A percentile compares a stretch with the other conserved stretches of the same genome.
phyloP scores from a whole-genome alignment of 108 stramenopile species.

The Skeletonema potamos region DNA sequence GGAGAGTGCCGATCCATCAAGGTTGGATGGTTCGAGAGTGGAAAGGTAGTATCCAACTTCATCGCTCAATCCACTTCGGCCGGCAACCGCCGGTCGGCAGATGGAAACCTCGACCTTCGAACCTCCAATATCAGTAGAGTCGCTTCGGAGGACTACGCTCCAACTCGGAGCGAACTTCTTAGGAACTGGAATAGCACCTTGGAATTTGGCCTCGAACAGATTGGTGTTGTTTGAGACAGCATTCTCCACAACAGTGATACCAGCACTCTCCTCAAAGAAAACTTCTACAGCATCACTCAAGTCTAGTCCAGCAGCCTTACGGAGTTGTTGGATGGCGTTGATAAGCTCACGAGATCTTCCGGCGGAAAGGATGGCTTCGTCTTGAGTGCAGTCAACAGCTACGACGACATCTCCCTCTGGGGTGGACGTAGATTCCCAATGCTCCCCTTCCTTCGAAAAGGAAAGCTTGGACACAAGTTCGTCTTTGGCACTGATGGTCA shows the following conservation, averaged over 20 bases:
- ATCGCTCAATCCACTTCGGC: slow-evolving; percentile 61
- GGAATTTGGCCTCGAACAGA: slow-evolving; percentile 75
- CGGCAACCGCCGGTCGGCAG: slow-evolving; percentile 75
- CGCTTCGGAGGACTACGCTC: slow-evolving; percentile 64
- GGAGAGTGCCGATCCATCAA: slow-evolving; percentile 23
- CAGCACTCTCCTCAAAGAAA: slow-evolving; percentile 81
- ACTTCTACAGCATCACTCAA: slow-evolving; percentile 90
- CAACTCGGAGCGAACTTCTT: slow-evolving; percentile 69
- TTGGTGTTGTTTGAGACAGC: slow-evolving; percentile 74
- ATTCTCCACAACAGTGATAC: slow-evolving; percentile 58
- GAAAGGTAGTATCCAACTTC: slow-evolving; percentile 58
- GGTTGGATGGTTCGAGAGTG: slow-evolving; percentile 56
- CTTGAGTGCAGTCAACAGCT: slow-evolving; percentile 94
- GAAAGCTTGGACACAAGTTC: slow-evolving; percentile 88
- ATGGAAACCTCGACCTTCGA: slow-evolving; percentile 72
- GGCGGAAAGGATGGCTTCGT: slow-evolving; percentile 89
- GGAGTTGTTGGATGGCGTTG: slow-evolving; percentile 95
- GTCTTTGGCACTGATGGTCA: slow-evolving; percentile 71
- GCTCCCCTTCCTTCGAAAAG: slow-evolving; percentile 90
- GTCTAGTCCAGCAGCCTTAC: slow-evolving; percentile 91
- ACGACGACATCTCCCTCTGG: slow-evolving; percentile 92
- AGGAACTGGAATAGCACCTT: slow-evolving; percentile 81
- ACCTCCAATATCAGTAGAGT: slow-evolving; percentile 77
- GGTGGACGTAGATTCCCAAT: slow-evolving; percentile 87
- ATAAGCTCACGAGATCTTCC: slow-evolving; percentile 94